Evolutionary conservation across 140 eudicot genomes (phyloP), one percentile per base, ranked within the genome.

Genomic region (Oenanthe javanica): DNA sequence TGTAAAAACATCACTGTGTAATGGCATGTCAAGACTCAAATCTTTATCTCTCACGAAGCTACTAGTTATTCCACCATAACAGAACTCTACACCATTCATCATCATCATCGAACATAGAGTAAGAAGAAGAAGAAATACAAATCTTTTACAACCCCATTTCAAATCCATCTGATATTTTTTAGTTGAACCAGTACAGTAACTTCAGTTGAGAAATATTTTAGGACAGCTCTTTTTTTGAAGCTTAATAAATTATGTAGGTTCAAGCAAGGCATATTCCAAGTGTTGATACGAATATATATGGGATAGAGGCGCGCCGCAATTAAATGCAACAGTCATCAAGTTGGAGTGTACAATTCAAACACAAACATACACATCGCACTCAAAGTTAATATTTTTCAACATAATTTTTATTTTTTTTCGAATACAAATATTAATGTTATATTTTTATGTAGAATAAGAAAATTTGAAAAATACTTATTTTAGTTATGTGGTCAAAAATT

Each of bases 1-100:
- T 63, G 83, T 84, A 81, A 93, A 93, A 5, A 91, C 97, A 85
- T 93, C 97, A 46, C 96, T 93, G 50, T 87, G 84, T 10, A 91
- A 52, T 12, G 98, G 96, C 97, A 93, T 93, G 85, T 93, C 98
- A 81, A 83, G 80, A 47, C 90, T 83, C 15, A 84, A 21, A 13
- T 78, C 83, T 66, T 81, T 86, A 0, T 57, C 77, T 83, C 94
- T 89, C 51, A 75, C 81, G 82, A 71, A 93, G 9, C 75, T 89
- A 55, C 94, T 86, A 14, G 89, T 89, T 43, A 82, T 84, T 72
- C 94, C 94, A 47, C 86, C 96, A 84, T 88, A 75, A 81, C 90
- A 83, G 6, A 82, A 67, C 77, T 64, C 83, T 79, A 83, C 19
- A 57, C 31, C 45, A 77, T 57, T 87, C 75, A 87, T 87, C 75